These are phyloP conservation scores for Endoconidiophora polonica DNA, from an alignment of 2,329 filamentous ascomycete species.

Conservation along the genomic window DNA sequence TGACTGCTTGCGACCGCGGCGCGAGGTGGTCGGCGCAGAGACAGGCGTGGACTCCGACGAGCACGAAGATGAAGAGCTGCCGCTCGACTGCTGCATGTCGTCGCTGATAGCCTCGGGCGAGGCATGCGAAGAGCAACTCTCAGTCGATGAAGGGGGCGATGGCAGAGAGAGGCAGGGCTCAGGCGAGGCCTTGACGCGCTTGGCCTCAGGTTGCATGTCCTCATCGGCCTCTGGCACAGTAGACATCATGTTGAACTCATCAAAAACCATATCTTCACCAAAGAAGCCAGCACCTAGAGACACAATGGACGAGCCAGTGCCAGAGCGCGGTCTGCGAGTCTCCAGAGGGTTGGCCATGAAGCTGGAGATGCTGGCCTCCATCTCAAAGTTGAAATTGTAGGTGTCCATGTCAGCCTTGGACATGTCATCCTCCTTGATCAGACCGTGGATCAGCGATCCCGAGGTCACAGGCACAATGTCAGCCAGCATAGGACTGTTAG, in stretches of 20 bases:
- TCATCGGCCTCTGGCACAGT: neutral
- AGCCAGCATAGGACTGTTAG: constrained; percentile 24
- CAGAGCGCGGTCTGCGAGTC: constrained; percentile 39
- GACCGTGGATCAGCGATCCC: constrained; percentile 48
- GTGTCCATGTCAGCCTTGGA: constrained; percentile 26
- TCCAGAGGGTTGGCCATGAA: constrained; percentile 38
- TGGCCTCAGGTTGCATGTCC: constrained; percentile 30
- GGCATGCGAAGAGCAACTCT: neutral
- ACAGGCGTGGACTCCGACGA: constrained; percentile 25
- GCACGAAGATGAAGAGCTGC: constrained; percentile 21
- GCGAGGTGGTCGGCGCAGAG: constrained; percentile 49
- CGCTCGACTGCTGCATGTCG: constrained; percentile 17
- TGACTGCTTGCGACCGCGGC: constrained; percentile 95
- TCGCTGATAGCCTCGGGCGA: neutral
- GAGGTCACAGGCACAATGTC: constrained; percentile 25
- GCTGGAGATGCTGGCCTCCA: constrained; percentile 31
- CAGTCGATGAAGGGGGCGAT: constrained; percentile 22
- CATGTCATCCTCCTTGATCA: constrained; percentile 33
- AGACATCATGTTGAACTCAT: neutral
- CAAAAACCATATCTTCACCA: constrained; percentile 51
- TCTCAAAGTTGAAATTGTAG: constrained; percentile 15
- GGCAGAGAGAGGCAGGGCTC: constrained; percentile 25
- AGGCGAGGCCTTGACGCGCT: constrained; percentile 36
- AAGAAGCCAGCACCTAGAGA: constrained; percentile 63
- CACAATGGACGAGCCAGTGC: constrained; percentile 49